Base-by-base conservation (phyloP, 805 yeast genomes). In the Candida andamanensis region DNA sequence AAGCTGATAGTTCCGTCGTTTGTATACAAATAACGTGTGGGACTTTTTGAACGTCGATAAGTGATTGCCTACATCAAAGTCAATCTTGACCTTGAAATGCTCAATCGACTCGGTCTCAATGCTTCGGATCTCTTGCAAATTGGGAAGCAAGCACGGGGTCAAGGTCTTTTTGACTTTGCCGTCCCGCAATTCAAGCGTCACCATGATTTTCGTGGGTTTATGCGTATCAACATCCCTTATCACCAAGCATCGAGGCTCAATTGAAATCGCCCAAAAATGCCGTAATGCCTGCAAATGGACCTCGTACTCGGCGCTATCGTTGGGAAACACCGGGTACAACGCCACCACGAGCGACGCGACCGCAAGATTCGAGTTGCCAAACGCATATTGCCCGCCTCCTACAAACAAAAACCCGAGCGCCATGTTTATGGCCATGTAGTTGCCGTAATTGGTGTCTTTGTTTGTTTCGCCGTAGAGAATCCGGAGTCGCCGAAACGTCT, bases 361-460 rank as follows among this genome's bases (percentile, higher is more conserved):
- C 2, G 85, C 76, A 46, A 81, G 63, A 34, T 75, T 70, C 3
- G 82, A 73, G 12, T 67, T 70, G 23, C 75, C 68, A 36, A 92
- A 72, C 0, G 95, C 87, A 54, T 77, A 86, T 52, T 86, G 96
- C 0, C 97, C 96, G 2, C 95, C 92, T 0, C 96, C 96, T 22
- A 92, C 54, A 50, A 90, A 89, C 33, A 90, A 61, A 45, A 90
- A 77, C 2, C 99, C 99, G 23, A 92, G 56, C 0, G 95, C 84
- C 64, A 85, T 72, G 46, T 84, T 85, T 2, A 79, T 66, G 0
- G 89, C 84, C 77, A 83, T 76, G 47, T 74, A 84, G 37, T 77
- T 74, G 0, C 95, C 92, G 52, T 74, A 86, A 7, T 67, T 64
- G 27, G 64, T 56, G 24, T 47, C 67, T 22, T 54, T 60, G 17